Evolutionary conservation across 305 asterid genomes (phyloP), one percentile per base, ranked within the genome.

Genomic region (Stenogyne calaminthoides): DNA sequence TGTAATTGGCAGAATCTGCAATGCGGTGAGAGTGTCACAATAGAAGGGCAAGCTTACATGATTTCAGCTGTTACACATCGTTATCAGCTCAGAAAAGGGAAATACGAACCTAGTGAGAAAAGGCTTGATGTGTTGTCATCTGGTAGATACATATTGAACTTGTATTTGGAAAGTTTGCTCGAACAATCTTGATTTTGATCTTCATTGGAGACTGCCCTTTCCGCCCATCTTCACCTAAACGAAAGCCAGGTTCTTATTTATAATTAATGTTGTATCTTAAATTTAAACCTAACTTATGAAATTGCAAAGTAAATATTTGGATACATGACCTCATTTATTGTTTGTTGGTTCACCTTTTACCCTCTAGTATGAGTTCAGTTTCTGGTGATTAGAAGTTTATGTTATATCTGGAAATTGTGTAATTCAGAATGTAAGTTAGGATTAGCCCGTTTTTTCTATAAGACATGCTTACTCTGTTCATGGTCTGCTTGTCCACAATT

Each of bases 81-180:
- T 60, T 93, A 91, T 81, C 92, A 93, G 85, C 96, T 93, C 68
- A 83, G 98, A 22, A 93, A 83, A 87, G 98, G 98, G 61, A 93
- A 91, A 76, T 93, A 93, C 52, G 97, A 93, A 67, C 95, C 96
- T 55, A 85, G 91, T 4, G 98, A 93, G 86, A 89, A 86, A 77
- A 83, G 93, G 72, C 96, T 93, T 37, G 98, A 93, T 80, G 97
- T 93, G 47, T 78, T 88, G 71, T 91, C 98, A 10, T 85, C 93
- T 5, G 96, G 96, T 73, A 89, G 98, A 81, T 89, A 93, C 86
- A 87, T 93, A 32, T 66, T 93, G 70, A 89, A 93, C 77, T 76
- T 93, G 89, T 93, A 91, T 78, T 84, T 91, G 57, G 96, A 93
- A 71, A 86, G 71, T 81, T 80, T 93, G 87, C 88, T 93, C 6